These are phyloP conservation scores for Glycine tomentella DNA, from an alignment of 306 rosid species.

Conservation along the genomic window DNA sequence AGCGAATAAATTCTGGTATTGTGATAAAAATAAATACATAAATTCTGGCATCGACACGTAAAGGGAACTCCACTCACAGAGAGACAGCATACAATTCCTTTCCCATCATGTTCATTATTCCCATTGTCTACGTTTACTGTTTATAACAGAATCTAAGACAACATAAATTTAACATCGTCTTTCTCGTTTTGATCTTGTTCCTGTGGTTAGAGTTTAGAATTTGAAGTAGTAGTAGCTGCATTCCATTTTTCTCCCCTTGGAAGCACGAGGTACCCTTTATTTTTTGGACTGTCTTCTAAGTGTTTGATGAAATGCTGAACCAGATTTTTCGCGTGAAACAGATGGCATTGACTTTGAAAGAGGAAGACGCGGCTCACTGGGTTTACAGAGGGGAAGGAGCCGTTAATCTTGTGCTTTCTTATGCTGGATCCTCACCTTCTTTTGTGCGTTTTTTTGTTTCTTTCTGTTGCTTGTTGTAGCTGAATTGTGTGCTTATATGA, in stretches of 20 bases:
- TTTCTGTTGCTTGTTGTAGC: background rate
- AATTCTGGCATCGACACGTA: background rate
- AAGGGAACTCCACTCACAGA: background rate
- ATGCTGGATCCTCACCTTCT: conserved; percentile 70
- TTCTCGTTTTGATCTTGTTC: too few relatives aligned
- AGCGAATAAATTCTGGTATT: too few relatives aligned
- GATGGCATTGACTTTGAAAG: conserved; percentile 64
- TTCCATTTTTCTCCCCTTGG: background rate
- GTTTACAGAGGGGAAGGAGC: conserved; percentile 98
- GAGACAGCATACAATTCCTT: background rate
- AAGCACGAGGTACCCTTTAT: conserved; percentile 15
- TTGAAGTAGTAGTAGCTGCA: background rate
- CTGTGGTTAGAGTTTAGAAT: background rate
- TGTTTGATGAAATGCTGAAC: conserved; percentile 44
- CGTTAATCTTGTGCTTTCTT: conserved; percentile 83
- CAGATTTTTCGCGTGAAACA: conserved; percentile 1
- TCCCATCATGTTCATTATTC: background rate
- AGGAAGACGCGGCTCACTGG: conserved; percentile 77
- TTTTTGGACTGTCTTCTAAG: background rate
- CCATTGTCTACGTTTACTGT: background rate
- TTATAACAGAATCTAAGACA: background rate
- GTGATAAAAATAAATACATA: too few relatives aligned
- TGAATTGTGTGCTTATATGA: conserved; percentile 5
- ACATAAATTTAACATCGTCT: too few relatives aligned
- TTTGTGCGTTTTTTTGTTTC: conserved; percentile 59